Evolutionary conservation across 306 rosid species (phyloP).

Genomic region (Notholithocarpus densiflorus): DNA sequence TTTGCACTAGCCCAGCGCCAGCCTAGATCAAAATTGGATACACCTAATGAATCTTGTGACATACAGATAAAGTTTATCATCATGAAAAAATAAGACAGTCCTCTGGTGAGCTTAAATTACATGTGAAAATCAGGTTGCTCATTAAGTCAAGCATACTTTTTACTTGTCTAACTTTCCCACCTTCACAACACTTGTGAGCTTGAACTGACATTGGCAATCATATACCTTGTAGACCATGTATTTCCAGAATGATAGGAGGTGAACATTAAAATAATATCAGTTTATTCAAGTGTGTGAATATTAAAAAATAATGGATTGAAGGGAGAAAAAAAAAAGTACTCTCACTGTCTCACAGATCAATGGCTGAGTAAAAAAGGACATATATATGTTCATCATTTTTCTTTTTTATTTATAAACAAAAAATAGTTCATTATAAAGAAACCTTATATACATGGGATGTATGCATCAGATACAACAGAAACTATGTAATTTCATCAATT

Average conservation of each 20-base stretch:
- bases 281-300: background rate
- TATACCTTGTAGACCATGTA: background rate
- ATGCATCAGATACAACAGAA: no score
- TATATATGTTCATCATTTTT: no score
- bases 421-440: no score
- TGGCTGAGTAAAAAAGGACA: no score
- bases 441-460: no score
- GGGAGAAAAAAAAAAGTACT: no score
- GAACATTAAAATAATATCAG: no score
- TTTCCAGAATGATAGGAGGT: background rate
- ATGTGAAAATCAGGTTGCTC: background rate
- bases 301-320: background rate
- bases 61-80: conserved; percentile 7
- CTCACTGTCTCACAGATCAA: no score
- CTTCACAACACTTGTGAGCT: background rate
- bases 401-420: no score
- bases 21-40: no score
- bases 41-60: background rate
- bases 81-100: conserved; percentile 8
- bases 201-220: background rate
- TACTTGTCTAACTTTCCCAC: background rate
- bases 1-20: background rate
- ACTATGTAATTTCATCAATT: background rate
- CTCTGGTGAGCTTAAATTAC: background rate
- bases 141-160: background rate